Base-by-base conservation (phyloP, 1,139 yeast genomes). In the Blastobotrys illinoisensis region DNA sequence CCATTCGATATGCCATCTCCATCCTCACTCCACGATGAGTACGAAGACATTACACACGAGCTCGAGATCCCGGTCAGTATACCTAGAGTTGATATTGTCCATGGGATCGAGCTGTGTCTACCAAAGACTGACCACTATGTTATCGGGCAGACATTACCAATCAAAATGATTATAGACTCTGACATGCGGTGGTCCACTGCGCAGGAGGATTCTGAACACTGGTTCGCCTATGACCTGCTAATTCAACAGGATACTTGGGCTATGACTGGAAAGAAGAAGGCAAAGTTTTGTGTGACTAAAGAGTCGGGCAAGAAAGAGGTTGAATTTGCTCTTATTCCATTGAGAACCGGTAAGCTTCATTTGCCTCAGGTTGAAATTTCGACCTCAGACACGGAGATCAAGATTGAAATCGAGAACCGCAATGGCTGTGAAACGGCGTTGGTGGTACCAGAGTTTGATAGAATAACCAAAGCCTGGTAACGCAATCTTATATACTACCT, bases 391-490 rank as follows among this genome's bases (percentile, higher is more conserved):
- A 69, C 67, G 32, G 64, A 62, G 3, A 71, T 73, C 28, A 70
- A 78, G 11, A 77, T 82, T 75, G 91, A 88, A 57, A 70, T 83
- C 9, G 85, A 85, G 53, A 78, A 83, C 60, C 77, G 78, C 57
- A 88, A 88, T 67, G 86, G 86, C 9, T 77, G 81, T 48, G 90
- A 87, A 60, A 78, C 85, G 0, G 72, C 88, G 2, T 72, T 86
- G 53, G 85, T 89, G n/a, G 86, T 86, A 1, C 88, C 93, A 0
- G 89, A 85, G 56, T 68, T 81, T 40, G 84, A 83, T 56, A 78
- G 80, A 59, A 77, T 85, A 7, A 81, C 86, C 1, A 80, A 83
- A 59, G 71, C 85, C 1, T 82, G 85, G 65, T 83, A 70, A 64
- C 13, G 6, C n/a, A 23, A 21, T 45, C 13, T 9, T 20, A 13